Percentiles rank a stretch among this genome's conserved stretches.
Conservation (phyloP, 768 basidiomycete genomes). For the Tubosaeta sp. region DNA sequence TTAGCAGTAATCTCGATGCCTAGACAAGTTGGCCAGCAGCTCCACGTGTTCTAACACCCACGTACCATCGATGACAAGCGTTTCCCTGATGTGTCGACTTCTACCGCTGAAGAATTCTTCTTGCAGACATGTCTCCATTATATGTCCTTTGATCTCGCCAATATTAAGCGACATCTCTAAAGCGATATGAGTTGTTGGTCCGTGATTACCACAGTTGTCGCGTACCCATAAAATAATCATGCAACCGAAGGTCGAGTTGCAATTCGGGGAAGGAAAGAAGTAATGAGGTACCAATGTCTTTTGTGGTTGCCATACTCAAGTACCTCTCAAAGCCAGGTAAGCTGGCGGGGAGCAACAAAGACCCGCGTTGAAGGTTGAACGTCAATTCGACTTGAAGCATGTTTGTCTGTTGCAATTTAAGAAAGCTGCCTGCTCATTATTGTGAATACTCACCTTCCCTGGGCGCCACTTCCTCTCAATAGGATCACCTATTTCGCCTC, state of each 20-base stretch:
- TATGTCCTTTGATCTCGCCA: slow-evolving; percentile 51
- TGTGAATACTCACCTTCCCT: slow-evolving; percentile 52
- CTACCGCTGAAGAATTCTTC: slow-evolving; percentile 29
- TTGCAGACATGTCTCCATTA: slow-evolving; percentile 46
- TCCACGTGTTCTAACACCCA: neutral
- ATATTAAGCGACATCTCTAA: slow-evolving; percentile 78
- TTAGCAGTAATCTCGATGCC: slow-evolving; percentile 79
- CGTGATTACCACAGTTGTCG: neutral
- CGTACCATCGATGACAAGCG: slow-evolving; percentile 50
- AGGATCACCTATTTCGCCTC: slow-evolving; percentile 72
- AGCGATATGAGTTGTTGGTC: slow-evolving; percentile 7
- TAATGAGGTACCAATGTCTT: slow-evolving; percentile 51
- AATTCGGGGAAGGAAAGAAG: slow-evolving; percentile 60
- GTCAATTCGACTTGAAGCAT: slow-evolving; percentile 71
- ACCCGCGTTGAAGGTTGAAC: slow-evolving; percentile 47
- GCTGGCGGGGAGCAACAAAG: slow-evolving; percentile 62
- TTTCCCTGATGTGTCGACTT: slow-evolving; percentile 25
- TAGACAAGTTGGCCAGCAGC: slow-evolving; percentile 22
- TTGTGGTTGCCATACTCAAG: slow-evolving; percentile 17
- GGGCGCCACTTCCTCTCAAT: slow-evolving; percentile 74
- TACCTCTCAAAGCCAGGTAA: slow-evolving; percentile 56
- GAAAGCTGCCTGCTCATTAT: neutral
- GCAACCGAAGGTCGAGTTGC: slow-evolving; percentile 71
- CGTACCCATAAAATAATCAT: slow-evolving; percentile 88
- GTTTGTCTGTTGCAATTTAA: slow-evolving; percentile 56